Evolutionary conservation across 257 asterid species (phyloP), one percentile per base, ranked within the genome.

Genomic region (Echium plantagineum): DNA sequence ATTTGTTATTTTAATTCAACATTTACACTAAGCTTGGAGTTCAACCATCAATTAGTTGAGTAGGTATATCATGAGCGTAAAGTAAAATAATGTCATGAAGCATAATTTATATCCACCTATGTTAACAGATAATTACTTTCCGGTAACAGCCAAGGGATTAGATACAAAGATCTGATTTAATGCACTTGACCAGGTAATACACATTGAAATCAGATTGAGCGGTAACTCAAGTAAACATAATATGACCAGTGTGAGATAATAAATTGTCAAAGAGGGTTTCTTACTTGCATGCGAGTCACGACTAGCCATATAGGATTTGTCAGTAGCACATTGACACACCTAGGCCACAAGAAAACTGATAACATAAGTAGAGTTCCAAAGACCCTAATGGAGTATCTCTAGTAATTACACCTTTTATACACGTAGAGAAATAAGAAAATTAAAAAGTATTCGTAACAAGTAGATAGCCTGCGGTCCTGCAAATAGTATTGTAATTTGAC

Each of bases 211-310:
- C 47, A 35, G 9, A 13, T 35, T 7, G 47, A 7, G 8, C 47
- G 15, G 47, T 35, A 24, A 1, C 26, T 24, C 3, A 24, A 24
- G 26, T 24, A 35, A 35, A 35, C 47, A 35, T 35, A 8, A 35
- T 10, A 42, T 10, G 17, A 42, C 17, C 3, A 15, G 10, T 13
- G 17, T 10, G 16, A 42, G 49, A 42, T 28, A 28, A 28, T 28
- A 42, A 42, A 42, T 10, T 10, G 12, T 42, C 15, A 42, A 58
- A 8, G 57, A 67, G 57, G 64, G 52, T 18, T 31, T 42, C 38
- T 63, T 71, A 85, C 98, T 96, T 91, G 98, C 98, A 91, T 91
- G 72, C 98, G 90, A 38, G 94, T 91, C 78, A 91, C 98, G 54
- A 91, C 89, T 66, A 91, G 87, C 98, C 98, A 91, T 47, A 91